Conservation (phyloP, 306 rosid genomes). For the Sindora glabra region DNA sequence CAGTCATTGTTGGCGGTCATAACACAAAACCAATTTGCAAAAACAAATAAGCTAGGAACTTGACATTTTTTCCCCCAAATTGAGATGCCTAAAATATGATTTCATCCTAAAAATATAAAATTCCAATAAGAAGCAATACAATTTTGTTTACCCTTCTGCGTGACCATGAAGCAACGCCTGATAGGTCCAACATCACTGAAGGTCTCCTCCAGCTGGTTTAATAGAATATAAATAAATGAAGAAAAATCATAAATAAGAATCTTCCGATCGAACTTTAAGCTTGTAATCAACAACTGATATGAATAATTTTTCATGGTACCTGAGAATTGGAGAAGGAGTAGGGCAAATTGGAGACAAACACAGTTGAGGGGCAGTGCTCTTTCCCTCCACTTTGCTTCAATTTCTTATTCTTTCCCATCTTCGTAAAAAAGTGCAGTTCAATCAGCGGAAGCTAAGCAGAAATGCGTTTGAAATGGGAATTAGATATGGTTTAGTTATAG, state of each 20-base stretch:
- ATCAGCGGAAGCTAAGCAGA: no score
- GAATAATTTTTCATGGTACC: constrained; percentile 24
- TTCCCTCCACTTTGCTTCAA: constrained; percentile 37
- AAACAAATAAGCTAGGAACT: no score
- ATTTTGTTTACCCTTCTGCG: constrained; percentile 47
- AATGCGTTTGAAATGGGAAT: no score
- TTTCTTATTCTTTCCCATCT: constrained; percentile 72
- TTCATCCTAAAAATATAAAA: no score
- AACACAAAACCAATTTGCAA: no score
- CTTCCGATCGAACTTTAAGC: neutral
- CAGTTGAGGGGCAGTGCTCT: constrained; percentile 39
- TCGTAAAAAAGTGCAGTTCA: no score
- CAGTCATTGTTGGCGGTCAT: no score
- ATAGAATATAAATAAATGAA: neutral
- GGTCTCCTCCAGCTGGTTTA: constrained; percentile 67
- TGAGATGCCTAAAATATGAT: no score
- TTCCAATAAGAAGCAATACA: neutral
- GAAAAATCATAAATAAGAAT: neutral
- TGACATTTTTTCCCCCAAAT: no score
- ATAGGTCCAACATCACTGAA: constrained; percentile 87
- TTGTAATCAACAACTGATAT: neutral
- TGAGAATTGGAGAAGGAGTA: constrained; percentile 66
- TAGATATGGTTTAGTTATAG: no score
- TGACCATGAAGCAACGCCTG: constrained; percentile 85
- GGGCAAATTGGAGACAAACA: constrained; percentile 72